Evolutionary conservation across 768 basidiomycete genomes (phyloP).

Genomic region (Coprinopsis marcescibilis): DNA sequence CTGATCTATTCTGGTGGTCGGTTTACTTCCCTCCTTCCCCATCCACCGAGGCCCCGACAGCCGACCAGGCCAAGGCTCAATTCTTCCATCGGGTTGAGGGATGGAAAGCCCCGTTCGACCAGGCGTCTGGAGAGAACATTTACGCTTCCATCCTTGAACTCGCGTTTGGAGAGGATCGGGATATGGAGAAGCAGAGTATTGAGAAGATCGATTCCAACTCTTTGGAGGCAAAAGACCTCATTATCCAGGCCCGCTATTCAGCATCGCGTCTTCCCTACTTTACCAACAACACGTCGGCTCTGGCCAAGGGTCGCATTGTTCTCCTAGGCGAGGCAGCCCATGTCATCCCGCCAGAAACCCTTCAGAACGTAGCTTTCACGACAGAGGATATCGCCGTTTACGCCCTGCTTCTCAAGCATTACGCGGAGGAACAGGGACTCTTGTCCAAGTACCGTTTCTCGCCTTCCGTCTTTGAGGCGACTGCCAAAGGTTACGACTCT

Average conservation of each 20-base stretch:
- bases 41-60: not conserved
- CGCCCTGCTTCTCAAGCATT: constrained; percentile 30
- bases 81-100: not conserved
- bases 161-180: not conserved
- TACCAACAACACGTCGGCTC: constrained; percentile 22
- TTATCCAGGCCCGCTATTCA: constrained; percentile 31
- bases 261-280: constrained; percentile 30
- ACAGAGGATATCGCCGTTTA: constrained; percentile 34
- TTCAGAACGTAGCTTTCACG: constrained; percentile 37
- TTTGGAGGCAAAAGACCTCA: constrained; percentile 17
- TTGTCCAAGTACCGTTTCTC: not conserved
- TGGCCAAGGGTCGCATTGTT: constrained; percentile 26
- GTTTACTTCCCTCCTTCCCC: not conserved
- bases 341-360: constrained; percentile 36
- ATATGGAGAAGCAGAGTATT: not conserved
- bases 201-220: not conserved
- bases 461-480: not conserved
- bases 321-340: constrained; percentile 41
- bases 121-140: not conserved
- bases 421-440: constrained; percentile 2
- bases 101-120: not conserved
- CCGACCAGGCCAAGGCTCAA: not conserved
- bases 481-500: constrained; percentile 26
- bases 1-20: not conserved
- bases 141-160: not conserved